Conservation (phyloP, 257 asterid genomes). For the Primulina eburnea region DNA sequence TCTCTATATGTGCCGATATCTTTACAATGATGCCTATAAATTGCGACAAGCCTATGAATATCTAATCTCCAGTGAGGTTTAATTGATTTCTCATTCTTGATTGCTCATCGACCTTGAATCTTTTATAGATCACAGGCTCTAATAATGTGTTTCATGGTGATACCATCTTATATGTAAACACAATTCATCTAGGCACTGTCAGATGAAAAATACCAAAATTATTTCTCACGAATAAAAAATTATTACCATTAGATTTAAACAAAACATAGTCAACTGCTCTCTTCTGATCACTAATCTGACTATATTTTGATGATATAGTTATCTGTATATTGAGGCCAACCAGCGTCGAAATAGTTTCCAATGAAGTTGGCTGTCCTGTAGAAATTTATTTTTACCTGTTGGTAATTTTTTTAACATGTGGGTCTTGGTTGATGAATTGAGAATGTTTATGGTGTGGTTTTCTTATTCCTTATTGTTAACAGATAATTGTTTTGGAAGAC, state of each 20-base stretch:
- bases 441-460: neutral
- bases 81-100: neutral
- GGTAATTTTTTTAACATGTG: too few species aligned
- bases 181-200: neutral
- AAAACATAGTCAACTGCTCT: neutral
- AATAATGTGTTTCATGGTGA: neutral
- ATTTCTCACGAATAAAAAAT: neutral
- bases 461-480: constrained; percentile 21
- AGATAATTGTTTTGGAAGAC: constrained; percentile 93
- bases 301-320: neutral
- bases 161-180: neutral
- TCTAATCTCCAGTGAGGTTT: neutral
- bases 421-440: neutral
- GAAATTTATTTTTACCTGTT: neutral
- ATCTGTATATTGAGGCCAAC: neutral
- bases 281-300: neutral
- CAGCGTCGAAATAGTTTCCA: too few species aligned
- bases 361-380: neutral
- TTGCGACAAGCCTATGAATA: neutral
- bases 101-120: neutral
- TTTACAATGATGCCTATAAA: too few species aligned
- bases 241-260: too few species aligned
- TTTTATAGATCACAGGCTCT: neutral
- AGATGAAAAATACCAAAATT: neutral
- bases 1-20: too few species aligned